Conservation (phyloP, 2,329 filamentous ascomycete genomes). For the Elsinoe ampelina region DNA sequence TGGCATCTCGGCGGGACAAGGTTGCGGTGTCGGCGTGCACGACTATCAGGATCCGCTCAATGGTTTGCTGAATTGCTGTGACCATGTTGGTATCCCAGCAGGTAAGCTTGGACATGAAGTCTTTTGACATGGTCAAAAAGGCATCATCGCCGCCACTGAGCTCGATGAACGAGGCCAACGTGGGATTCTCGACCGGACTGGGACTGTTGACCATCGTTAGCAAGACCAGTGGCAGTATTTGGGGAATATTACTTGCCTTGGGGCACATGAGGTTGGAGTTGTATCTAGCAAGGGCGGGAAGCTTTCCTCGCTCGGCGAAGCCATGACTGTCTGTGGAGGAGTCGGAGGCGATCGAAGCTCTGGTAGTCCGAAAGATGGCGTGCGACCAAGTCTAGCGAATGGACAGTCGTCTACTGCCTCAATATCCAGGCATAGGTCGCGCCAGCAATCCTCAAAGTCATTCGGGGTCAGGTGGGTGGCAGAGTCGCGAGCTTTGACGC, state of each 20-base stretch:
- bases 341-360: background rate
- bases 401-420: background rate
- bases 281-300: background rate
- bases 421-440: background rate
- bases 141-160: background rate
- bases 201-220: background rate
- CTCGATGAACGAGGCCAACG: background rate
- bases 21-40: background rate
- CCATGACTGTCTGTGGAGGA: background rate
- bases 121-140: background rate
- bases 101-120: background rate
- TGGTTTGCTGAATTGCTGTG: background rate
- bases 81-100: background rate
- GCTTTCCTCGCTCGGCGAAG: no score
- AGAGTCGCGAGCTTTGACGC: background rate
- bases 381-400: background rate
- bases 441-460: background rate
- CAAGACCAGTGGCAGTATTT: no score
- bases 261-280: background rate
- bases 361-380: background rate
- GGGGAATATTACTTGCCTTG: background rate
- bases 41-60: background rate
- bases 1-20: background rate
- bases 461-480: background rate
- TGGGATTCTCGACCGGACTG: background rate